Base-by-base conservation (phyloP, 2,329 filamentous ascomycete genomes). In the Cladophialophora chaetospira region DNA sequence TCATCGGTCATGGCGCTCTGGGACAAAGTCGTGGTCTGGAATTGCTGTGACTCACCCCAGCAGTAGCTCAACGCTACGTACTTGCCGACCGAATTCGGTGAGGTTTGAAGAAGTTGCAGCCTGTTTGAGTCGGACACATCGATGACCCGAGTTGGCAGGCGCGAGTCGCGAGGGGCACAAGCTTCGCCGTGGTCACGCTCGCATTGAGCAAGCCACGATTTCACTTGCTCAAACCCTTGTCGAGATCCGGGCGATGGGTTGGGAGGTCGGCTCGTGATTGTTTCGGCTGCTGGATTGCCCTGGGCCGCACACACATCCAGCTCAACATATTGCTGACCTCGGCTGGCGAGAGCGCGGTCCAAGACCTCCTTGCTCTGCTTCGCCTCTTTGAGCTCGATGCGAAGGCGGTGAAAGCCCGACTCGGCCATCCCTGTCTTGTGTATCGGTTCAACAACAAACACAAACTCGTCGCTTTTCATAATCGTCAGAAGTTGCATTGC, bases 61-160 rank as follows among this genome's bases (percentile, higher is more conserved):
- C 63, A 62, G 35, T 65, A 51, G 38, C 57, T 62, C 46, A 65
- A 45, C 9, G 60, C 42, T 5, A 43, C 40, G 36, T 58, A 58
- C 15, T 31, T n/a, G n/a, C n/a, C n/a, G n/a, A n/a, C n/a, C n/a
- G n/a, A n/a, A n/a, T n/a, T n/a, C n/a, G n/a, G n/a, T n/a, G n/a
- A n/a, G n/a, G 23, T 33, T n/a, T 48, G n/a, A 15, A 48, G n/a
- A 29, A 29, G 45, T 13, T n/a, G 45, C 5, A 28, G 25, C 13
- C 11, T 17, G 25, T 29, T 28, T 10, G 17, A 17, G 45, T 48
- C 29, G 19, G 23, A 48, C 9, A 48, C 25, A 15, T 48, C 45
- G 15, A 48, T 28, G 26, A 48, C 45, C 5, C 45, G 45, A 6
- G 6, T 48, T 10, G 45, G 45, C 13, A 48, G 45, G 5, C 10